Evolutionary conservation across 805 yeast species (phyloP), one percentile per base, ranked within the genome.

Genomic region (Suhomyces sp.): DNA sequence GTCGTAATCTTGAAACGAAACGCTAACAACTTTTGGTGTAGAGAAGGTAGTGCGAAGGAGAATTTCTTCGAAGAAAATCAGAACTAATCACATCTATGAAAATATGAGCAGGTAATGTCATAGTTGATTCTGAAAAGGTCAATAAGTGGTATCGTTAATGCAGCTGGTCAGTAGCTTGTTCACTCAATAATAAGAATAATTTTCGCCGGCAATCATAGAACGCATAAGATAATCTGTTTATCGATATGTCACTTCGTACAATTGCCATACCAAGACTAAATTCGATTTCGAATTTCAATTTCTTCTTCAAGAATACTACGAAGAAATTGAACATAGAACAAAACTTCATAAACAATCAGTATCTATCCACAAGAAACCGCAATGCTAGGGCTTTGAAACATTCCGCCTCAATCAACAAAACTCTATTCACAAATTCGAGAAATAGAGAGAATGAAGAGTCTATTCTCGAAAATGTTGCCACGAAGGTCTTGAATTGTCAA

Each of bases 401-500:
- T 8, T 19, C 20, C 19, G 19, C 41, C 27, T 13, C 39, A 3
- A 9, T 35, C 12, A 12, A 31, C 19, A 29, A 29, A 4, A 12
- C 17, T 17, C 27, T 20, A 31, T n/a, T 19, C 20, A 45, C 31
- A 7, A 20, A 19, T 8, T 37, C 41, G 4, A 37, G 21, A 12
- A 45, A 19, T 45, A 19, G 27, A 10, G 44, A 13, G 6, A 20
- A 31, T 9, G 46, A 49, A 5, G 47, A 53, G 35, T 54, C 61
- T 33, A 50, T 66, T 8, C 53, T 76, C 25, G 70, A 66, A 46
- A 64, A 69, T 50, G 79, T 76, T n/a, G 79, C 81, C 5, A 63
- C 74, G 27, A 71, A 68, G 47, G 73, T 79, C 2, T 61, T 78
- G 27, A 71, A 70, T 20, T 80, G 84, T 54, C 84, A 70, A 51